Base-by-base conservation (phyloP, 2,329 filamentous ascomycete species). In the Fusarium continuum region DNA sequence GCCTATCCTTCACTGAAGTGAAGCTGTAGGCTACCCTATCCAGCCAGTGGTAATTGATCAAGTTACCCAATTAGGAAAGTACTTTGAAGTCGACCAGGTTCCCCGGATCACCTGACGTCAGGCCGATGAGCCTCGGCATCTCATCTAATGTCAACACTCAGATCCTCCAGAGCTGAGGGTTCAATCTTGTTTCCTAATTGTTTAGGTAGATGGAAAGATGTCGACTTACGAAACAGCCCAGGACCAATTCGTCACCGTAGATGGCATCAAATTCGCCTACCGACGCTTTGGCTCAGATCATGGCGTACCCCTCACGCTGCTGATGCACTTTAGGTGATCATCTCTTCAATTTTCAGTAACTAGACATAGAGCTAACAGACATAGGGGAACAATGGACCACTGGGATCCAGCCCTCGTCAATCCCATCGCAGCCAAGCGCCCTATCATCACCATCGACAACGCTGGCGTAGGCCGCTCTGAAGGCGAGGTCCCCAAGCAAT, bases 391-490 rank as follows among this genome's bases (percentile, higher is more conserved):
- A 8, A 76, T 77, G 73, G 75, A 78, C 28, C 71, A 76, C 8
- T 77, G 76, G 74, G 79, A 82, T 57, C 79, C 80, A 7, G 71
- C 75, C 2, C 68, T 84, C 23, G 61, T 84, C 69, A 81, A 83
- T 50, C 71, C 73, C 20, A 72, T 84, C 16, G 77, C 79, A 2
- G 66, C 71, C 2, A 68, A 63, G 8, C 78, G 82, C 1, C 76
- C 77, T 5, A 67, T 84, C 16, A 68, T 84, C 23, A 72, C 82
- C 32, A 75, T 81, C 62, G 82, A 85, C 73, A 80, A 80, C 58
- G 73, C 78, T 1, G 82, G 82, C 25, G 76, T 82, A 8, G 82
- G 82, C 5, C 76, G 76, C 29, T 80, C 77, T 10, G 70, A 68
- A 8, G 82, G 82, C 28, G 43, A 72, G n/a, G 76, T 82, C 2